A percentile compares a stretch with the other conserved stretches of the same genome.
Evolutionary conservation across 139 green algal genomes (phyloP).

Genomic region (Mychonastes homosphaera): DNA sequence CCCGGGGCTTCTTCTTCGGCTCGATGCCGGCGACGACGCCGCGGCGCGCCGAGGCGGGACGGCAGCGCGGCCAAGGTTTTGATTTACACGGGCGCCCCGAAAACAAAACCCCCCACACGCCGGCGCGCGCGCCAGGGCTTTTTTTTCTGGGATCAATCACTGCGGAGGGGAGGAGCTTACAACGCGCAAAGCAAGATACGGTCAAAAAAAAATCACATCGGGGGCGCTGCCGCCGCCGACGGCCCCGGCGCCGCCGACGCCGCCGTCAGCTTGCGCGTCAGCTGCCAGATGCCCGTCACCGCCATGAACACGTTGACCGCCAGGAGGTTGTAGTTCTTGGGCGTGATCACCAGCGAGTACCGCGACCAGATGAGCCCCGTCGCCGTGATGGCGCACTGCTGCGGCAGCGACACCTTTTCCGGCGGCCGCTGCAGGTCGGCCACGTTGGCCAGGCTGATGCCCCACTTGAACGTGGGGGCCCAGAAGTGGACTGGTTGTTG

Average conservation of each 20-base stretch:
- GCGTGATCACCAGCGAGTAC: conserved; percentile 76
- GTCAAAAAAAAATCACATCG: background rate
- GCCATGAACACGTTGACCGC: conserved; percentile 86
- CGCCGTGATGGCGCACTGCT: conserved; percentile 78
- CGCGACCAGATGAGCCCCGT: conserved; percentile 89
- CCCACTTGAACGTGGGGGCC: conserved; percentile 98
- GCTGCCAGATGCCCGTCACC: conserved; percentile 72
- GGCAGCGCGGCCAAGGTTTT: too few species aligned
- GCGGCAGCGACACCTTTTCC: conserved; percentile 81
- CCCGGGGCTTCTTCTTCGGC: too few species aligned
- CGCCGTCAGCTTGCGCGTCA: conserved; percentile 55
- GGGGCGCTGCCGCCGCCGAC: background rate
- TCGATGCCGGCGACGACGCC: too few species aligned
- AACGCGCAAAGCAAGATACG: background rate
- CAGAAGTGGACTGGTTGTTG: conserved; percentile 71
- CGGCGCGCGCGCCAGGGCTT: too few species aligned
- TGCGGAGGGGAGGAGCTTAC: background rate
- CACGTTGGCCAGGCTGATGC: conserved; percentile 91
- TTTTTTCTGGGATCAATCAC: background rate
- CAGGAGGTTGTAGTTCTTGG: conserved; percentile 93
- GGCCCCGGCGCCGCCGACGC: background rate
- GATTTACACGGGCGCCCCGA: background rate
- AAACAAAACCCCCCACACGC: background rate
- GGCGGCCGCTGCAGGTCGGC: conserved; percentile 81
- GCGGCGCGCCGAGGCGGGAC: too few species aligned